phyloP scores from a whole-genome alignment of 257 asterid genomes.

The Plectranthus barbatus region DNA sequence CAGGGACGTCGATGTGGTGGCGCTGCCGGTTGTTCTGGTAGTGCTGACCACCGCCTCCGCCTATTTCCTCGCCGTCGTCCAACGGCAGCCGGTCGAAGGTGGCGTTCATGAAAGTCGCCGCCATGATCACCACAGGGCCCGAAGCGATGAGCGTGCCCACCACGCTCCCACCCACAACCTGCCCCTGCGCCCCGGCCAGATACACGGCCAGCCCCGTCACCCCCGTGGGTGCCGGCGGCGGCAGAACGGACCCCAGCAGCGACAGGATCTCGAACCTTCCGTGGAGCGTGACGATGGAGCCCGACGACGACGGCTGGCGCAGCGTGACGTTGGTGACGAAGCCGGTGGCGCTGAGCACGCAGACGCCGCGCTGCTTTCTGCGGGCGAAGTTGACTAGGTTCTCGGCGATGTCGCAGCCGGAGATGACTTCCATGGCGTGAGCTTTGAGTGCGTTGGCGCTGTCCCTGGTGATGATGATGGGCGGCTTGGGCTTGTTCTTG shows the following conservation, averaged over 20 bases:
- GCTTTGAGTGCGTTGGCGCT: conserved; percentile 74
- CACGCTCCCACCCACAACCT: conserved; percentile 81
- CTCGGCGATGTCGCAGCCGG: conserved; percentile 72
- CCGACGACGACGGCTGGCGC: conserved; percentile 69
- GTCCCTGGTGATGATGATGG: conserved; percentile 83
- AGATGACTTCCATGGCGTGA: conserved; percentile 73
- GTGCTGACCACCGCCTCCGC: conserved; percentile 24
- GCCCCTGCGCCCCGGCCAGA: conserved; percentile 83
- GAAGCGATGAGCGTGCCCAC: conserved; percentile 78
- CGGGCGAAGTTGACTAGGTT: conserved; percentile 52
- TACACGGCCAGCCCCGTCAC: conserved; percentile 63
- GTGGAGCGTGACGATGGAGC: conserved; percentile 69
- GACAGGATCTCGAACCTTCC: conserved; percentile 82
- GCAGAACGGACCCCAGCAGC: conserved; percentile 65
- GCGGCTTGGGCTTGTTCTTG: too few relatives aligned
- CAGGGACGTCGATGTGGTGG: conserved; percentile 40
- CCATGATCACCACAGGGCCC: conserved; percentile 93
- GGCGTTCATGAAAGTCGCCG: conserved; percentile 78
- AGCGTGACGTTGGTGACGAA: conserved; percentile 73
- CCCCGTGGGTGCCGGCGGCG: conserved; percentile 89
- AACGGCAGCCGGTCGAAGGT: conserved; percentile 70
- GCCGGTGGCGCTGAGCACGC: conserved; percentile 75
- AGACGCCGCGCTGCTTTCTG: conserved; percentile 62
- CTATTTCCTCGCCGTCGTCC: conserved; percentile 48
- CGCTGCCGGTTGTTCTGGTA: conserved; percentile 40